Conservation (phyloP, 495 filamentous ascomycete species). For the Copromyces sp. region DNA sequence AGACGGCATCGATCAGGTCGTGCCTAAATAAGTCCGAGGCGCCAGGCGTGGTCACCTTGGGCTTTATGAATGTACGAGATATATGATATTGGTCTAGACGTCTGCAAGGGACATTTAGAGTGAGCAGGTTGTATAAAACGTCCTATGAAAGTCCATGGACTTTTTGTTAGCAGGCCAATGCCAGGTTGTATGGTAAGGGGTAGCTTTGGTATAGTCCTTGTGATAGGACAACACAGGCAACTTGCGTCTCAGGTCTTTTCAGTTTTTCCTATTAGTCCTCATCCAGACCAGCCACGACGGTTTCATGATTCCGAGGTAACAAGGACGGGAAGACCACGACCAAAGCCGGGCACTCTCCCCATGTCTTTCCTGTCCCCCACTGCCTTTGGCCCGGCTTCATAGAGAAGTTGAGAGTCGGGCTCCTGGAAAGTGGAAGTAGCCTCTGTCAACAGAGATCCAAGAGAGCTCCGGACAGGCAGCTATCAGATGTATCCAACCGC, state of each 20-base stretch:
- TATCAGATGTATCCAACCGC: slow-evolving; percentile 17
- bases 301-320: slow-evolving; percentile 16
- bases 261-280: slow-evolving; percentile 23
- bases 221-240: neutral
- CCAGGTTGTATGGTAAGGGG: neutral
- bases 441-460: slow-evolving; percentile 3
- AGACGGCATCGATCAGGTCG: slow-evolving; percentile 1
- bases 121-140: neutral
- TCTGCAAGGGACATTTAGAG: slow-evolving; percentile 5
- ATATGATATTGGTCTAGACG: neutral
- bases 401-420: slow-evolving; percentile 10
- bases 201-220: neutral
- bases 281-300: slow-evolving; percentile 24
- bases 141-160: slow-evolving; percentile 7
- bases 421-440: slow-evolving; percentile 18
- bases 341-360: slow-evolving; percentile 2
- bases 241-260: slow-evolving; percentile 31
- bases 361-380: slow-evolving; percentile 19
- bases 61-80: neutral
- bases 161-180: slow-evolving; percentile 6
- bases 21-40: neutral
- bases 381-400: slow-evolving; percentile 22
- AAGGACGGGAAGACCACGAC: slow-evolving; percentile 1
- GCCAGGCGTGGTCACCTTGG: neutral
- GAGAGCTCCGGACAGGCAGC: neutral